Conservation (phyloP, 108 stramenopile genomes). For the Discostella stelligeroides region DNA sequence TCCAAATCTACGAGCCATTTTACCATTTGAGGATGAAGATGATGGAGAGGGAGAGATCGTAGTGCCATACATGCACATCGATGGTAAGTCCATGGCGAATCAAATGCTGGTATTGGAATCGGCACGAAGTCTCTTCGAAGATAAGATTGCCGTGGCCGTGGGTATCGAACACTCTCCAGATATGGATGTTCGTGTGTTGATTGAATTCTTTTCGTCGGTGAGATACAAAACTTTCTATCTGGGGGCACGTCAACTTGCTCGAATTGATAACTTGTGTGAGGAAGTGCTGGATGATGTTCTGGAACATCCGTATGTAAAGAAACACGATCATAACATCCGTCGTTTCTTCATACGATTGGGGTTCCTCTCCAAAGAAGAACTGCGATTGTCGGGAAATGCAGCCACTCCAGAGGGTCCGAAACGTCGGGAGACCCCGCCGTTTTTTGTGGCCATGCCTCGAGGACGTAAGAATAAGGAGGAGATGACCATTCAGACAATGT, state of each 20-base stretch:
- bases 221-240: conserved; percentile 64
- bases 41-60: conserved; percentile 52
- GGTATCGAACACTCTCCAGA: conserved; percentile 58
- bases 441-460: conserved; percentile 66
- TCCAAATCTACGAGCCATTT: conserved; percentile 40
- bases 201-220: conserved; percentile 49
- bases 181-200: conserved; percentile 49
- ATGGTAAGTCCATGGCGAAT: conserved; percentile 45
- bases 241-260: conserved; percentile 51
- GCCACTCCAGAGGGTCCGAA: conserved; percentile 21
- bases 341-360: conserved; percentile 39
- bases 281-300: conserved; percentile 58
- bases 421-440: conserved; percentile 50
- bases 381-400: conserved; percentile 31
- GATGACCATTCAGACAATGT: conserved; percentile 68
- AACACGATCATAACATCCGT: conserved; percentile 8
- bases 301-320: conserved; percentile 43
- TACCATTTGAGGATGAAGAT: conserved; percentile 55
- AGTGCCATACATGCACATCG: conserved; percentile 67
- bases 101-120: conserved; percentile 49
- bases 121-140: conserved; percentile 41
- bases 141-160: conserved; percentile 50
- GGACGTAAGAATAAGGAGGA: conserved; percentile 58
- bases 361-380: conserved; percentile 37
- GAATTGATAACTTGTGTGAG: conserved; percentile 59